phyloP scores from a whole-genome alignment of 495 filamentous ascomycete genomes.

The Podospora comata region DNA sequence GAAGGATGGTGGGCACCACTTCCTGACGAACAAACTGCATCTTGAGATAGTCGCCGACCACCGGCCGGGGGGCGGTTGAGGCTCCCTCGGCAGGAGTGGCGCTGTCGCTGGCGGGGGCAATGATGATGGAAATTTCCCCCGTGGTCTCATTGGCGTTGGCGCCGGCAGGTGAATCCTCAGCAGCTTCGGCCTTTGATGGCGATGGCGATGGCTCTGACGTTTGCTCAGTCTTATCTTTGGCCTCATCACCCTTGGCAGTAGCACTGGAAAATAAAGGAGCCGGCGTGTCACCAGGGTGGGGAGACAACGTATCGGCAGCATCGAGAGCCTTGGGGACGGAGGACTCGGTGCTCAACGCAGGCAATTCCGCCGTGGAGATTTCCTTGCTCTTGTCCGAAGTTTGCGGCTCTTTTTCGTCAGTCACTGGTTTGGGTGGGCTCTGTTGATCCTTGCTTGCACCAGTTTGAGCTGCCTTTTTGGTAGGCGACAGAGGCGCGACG shows the following conservation, averaged over 20 bases:
- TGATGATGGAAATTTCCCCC: slow-evolving; percentile 21
- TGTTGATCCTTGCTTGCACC: slow-evolving; percentile 2
- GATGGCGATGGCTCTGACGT: slow-evolving; percentile 8
- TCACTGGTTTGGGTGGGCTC: neutral
- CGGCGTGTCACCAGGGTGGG: slow-evolving; percentile 64
- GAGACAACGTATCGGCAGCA: slow-evolving; percentile 35
- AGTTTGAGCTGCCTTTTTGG: slow-evolving; percentile 31
- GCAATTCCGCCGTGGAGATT: neutral
- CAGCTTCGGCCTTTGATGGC: neutral
- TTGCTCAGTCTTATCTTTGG: neutral
- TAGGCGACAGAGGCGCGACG: slow-evolving; percentile 50
- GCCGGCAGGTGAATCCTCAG: neutral
- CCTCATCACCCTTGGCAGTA: neutral
- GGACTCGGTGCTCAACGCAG: neutral
- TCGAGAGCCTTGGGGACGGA: neutral
- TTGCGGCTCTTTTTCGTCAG: neutral
- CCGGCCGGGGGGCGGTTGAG: slow-evolving; percentile 51
- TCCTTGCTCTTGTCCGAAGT: slow-evolving; percentile 2
- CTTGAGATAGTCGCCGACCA: slow-evolving; percentile 96
- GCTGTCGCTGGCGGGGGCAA: slow-evolving; percentile 18
- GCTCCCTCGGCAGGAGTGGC: slow-evolving; percentile 17
- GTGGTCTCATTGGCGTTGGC: slow-evolving; percentile 5
- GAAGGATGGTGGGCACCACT: slow-evolving; percentile 93
- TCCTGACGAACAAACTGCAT: slow-evolving; percentile 93
- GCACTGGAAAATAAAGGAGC: slow-evolving; percentile 58